Base-by-base conservation (phyloP, 768 basidiomycete genomes). In the Rhizopogon vesiculosus region DNA sequence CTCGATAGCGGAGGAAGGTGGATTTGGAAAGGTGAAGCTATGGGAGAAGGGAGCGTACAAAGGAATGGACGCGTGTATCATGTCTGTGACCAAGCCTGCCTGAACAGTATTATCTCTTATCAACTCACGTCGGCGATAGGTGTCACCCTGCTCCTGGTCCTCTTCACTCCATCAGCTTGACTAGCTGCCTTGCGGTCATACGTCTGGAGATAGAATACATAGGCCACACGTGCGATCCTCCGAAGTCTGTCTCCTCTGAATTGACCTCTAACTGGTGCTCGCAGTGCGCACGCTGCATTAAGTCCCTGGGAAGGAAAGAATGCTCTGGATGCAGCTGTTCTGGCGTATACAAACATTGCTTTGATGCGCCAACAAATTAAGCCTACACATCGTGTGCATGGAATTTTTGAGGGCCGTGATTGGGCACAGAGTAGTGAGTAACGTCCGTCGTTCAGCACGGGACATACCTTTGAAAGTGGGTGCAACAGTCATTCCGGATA, bases 281-380 rank as follows among this genome's bases (percentile, higher is more conserved):
- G 43, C 54, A 91, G 88, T 10, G 88, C 90, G 3, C 90, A 91
- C 64, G 89, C 89, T 3, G 84, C 84, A 1, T 73, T 88, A 28
- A 86, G 85, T 19, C 91, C 91, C 22, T 93, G 91, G 91, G 87
- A 92, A 67, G 91, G 90, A 1, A 78, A 76, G 57, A 93, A 93
- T 59, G 86, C 91, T 1, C 70, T 93, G 12, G 92, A 95, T 64
- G 93, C 93, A 0, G 91, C 90, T n/a, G 87, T 93, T 5, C 76
- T 91, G 3, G 87, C 88, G 3, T 93, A 94, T 65, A 87, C 80
- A 48, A 88, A 85, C 52, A 84, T 94, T 28, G 84, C 89, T 0
- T 83, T 84, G 7, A 76, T 94, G 25, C 82, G 93, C 15, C 93
- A 95, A 68, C 93, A 94, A 62, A 76, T 91, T 15, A 77, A 79